Conservation (phyloP, 2,329 filamentous ascomycete genomes). For the Colletotrichum coccodes region DNA sequence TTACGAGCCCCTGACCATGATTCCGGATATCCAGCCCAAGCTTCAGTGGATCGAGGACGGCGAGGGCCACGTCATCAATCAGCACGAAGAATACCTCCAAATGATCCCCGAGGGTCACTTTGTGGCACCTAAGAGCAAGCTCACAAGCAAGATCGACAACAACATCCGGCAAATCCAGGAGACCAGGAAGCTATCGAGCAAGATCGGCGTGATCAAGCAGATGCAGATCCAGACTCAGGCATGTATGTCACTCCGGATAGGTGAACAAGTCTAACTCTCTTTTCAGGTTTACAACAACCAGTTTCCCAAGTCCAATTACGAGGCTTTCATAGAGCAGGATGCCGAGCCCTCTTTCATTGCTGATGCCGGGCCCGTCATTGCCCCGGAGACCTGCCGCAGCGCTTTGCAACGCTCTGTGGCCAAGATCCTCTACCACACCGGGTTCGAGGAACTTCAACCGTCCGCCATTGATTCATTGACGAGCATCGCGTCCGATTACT, state of each 20-base stretch:
- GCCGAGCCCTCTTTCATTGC: conserved; percentile 89
- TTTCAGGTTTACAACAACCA: conserved; percentile 94
- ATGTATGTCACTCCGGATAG: conserved; percentile 42
- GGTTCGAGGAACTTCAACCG: conserved; percentile 96
- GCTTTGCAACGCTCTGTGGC: conserved; percentile 91
- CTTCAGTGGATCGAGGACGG: conserved; percentile 90
- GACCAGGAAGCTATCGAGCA: conserved; percentile 93
- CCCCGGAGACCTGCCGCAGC: conserved; percentile 81
- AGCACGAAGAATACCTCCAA: conserved; percentile 84
- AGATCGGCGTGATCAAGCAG: conserved; percentile 98
- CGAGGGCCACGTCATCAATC: conserved; percentile 89
- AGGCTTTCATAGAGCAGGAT: conserved; percentile 88
- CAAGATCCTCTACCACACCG: conserved; percentile 95
- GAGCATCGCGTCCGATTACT: conserved; percentile 89
- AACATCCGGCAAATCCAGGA: conserved; percentile 98
- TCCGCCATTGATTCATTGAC: conserved; percentile 92
- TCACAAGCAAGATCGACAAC: conserved; percentile 84
- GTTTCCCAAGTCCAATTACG: conserved; percentile 94
- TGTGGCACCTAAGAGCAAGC: conserved; percentile 75
- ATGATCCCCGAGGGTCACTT: conserved; percentile 82
- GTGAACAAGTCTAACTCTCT: background rate
- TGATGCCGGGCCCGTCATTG: conserved; percentile 89
- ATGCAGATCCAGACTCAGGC: conserved; percentile 99
- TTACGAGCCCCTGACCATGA: conserved; percentile 86
- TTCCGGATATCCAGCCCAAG: conserved; percentile 83